Evolutionary conservation across 768 basidiomycete genomes (phyloP).

Genomic region (Mycena rosella): DNA sequence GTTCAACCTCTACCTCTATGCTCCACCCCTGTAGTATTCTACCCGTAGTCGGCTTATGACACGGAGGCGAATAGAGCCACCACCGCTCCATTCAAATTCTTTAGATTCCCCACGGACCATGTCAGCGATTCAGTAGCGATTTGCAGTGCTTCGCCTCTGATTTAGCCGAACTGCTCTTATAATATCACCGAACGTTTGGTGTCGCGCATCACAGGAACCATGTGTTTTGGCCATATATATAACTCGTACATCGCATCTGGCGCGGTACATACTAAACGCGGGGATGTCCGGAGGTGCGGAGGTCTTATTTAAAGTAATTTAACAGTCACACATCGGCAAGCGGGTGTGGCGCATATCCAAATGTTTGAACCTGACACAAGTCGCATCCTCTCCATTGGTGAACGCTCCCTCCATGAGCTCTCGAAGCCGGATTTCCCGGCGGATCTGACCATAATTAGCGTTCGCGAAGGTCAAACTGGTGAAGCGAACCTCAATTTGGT

Average conservation of each 20-base stretch:
- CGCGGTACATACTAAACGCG: neutral
- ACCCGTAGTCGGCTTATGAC: too few relatives aligned
- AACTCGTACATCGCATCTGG: neutral
- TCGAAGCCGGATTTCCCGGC: constrained; percentile 3
- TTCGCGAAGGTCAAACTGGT: neutral
- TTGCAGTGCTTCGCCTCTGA: too few relatives aligned
- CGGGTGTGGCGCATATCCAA: constrained; percentile 7
- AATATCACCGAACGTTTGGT: too few relatives aligned
- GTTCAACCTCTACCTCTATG: too few relatives aligned
- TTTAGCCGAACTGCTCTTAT: too few relatives aligned
- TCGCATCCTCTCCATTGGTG: neutral
- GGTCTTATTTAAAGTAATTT: neutral
- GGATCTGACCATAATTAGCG: neutral
- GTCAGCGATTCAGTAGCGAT: too few relatives aligned
- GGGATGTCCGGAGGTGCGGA: neutral
- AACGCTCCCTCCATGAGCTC: neutral
- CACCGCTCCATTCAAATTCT: too few relatives aligned
- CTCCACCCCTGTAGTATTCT: too few relatives aligned
- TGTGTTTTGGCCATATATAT: too few relatives aligned
- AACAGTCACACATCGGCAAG: neutral
- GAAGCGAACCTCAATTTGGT: constrained; percentile 9
- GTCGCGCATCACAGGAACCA: too few relatives aligned
- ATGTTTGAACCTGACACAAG: neutral
- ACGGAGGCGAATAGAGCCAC: too few relatives aligned
- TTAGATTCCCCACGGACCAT: too few relatives aligned